Evolutionary conservation across 2,329 filamentous ascomycete genomes (phyloP), one percentile per base, ranked within the genome.

Genomic region (Aureobasidium sp.): DNA sequence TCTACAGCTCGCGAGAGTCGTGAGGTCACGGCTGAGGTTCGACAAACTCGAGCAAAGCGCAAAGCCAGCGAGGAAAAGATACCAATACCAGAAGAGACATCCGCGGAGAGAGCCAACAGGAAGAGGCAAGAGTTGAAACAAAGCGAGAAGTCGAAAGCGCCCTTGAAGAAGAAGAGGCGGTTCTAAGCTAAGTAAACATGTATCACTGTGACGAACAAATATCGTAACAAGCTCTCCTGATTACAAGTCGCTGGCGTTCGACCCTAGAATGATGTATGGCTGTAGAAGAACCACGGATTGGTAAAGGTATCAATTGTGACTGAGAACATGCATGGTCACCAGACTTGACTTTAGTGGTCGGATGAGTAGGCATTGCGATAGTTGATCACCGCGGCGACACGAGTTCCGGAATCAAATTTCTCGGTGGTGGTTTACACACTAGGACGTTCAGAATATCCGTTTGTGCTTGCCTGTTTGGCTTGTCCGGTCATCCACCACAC

Each of bases 71-170:
- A 51, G 45, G 57, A 60, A 15, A 31, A 27, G 14, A 41, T 47
- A 22, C 25, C 60, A 22, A 42, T 14, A 8, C 27, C 31, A 59
- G 27, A 62, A 63, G 75, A 78, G 63, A 78, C 79, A 2, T 78
- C 79, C 11, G 75, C 82, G 64, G 78, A 85, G 62, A 79, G 77
- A 60, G 83, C 83, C 3, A 75, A 84, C 64, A 75, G 78, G 60
- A 84, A 80, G 66, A 75, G 84, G 14, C 76, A 81, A 55, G 81
- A 84, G 68, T 69, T 87, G 64, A 86, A 84, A 68, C 75, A 79
- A 20, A 79, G 79, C 58, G 74, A 73, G 61, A 81, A 80, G 67
- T 77, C 78, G 31, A 82, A 81, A 66, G 79, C 76, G 58, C 77
- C 78, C 11, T 75, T 70, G 20, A 85, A 82, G 75, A 86, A 85